Conservation (phyloP, 176 grass and related monocot species). For the Guadua angustifolia region DNA sequence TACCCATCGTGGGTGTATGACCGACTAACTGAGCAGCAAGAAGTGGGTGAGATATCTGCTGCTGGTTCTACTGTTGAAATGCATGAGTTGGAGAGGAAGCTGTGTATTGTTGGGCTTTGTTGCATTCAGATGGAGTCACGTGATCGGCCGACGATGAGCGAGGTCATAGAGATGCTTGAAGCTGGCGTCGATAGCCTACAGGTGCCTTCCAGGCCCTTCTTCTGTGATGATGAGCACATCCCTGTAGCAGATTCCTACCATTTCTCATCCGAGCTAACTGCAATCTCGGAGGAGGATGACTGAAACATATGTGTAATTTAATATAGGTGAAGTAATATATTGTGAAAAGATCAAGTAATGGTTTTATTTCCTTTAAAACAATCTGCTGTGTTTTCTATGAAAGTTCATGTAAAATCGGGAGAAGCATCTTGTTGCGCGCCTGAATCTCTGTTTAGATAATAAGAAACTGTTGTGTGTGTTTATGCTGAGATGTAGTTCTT, state of each 20-base stretch:
- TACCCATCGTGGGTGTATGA: slow-evolving; percentile 53
- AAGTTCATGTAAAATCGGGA: too few relatives aligned
- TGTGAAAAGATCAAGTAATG: too few relatives aligned
- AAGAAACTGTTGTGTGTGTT: too few relatives aligned
- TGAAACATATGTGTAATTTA: background rate
- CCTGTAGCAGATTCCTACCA: background rate
- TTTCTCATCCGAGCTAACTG: background rate
- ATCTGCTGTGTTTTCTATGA: too few relatives aligned
- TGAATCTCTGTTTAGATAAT: too few relatives aligned
- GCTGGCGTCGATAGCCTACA: background rate
- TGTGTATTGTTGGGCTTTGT: slow-evolving; percentile 43
- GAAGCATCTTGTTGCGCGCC: too few relatives aligned
- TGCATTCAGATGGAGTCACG: slow-evolving; percentile 53
- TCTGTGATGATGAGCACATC: background rate
- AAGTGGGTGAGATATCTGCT: background rate
- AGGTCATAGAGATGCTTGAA: slow-evolving; percentile 55
- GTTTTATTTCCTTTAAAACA: too few relatives aligned
- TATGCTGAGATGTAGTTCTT: too few relatives aligned
- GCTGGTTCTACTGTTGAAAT: slow-evolving; percentile 4
- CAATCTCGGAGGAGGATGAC: background rate
- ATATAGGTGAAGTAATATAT: too few relatives aligned
- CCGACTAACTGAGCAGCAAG: background rate
- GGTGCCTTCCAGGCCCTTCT: background rate
- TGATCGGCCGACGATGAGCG: slow-evolving; percentile 34
- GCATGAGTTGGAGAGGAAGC: slow-evolving; percentile 47